phyloP scores from a whole-genome alignment of 306 rosid genomes.

The Spatholobus suberectus region DNA sequence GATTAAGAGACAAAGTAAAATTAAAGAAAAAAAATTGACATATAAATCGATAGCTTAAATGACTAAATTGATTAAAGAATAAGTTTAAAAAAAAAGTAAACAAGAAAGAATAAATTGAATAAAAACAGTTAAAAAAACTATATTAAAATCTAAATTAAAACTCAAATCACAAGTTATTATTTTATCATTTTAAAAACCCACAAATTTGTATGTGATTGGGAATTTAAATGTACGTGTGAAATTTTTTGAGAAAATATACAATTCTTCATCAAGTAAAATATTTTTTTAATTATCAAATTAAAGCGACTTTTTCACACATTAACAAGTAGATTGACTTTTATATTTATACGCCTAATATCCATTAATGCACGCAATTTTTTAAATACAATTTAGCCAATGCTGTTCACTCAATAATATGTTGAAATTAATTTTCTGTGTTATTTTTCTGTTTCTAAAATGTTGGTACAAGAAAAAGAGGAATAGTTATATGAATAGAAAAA shows the following conservation, averaged over 20 bases:
- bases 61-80: no score
- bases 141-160: no score
- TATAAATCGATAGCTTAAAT: not conserved
- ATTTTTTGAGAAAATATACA: not conserved
- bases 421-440: not conserved
- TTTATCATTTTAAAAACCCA: no score
- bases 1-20: not conserved
- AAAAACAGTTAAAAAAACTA: not conserved
- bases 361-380: not conserved
- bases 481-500: no score
- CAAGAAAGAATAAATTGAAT: no score
- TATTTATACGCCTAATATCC: not conserved
- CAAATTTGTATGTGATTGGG: not conserved
- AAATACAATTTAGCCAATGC: not conserved
- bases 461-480: no score
- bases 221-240: not conserved
- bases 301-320: not conserved
- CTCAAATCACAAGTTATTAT: not conserved
- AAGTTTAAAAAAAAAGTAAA: no score
- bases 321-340: not conserved
- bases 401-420: not conserved
- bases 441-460: no score
- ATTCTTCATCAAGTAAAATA: not conserved
- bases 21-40: not conserved
- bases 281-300: not conserved